These are phyloP conservation scores for Stromatinia cepivora DNA, from an alignment of 2,329 filamentous ascomycete species.

Conservation along the genomic window DNA sequence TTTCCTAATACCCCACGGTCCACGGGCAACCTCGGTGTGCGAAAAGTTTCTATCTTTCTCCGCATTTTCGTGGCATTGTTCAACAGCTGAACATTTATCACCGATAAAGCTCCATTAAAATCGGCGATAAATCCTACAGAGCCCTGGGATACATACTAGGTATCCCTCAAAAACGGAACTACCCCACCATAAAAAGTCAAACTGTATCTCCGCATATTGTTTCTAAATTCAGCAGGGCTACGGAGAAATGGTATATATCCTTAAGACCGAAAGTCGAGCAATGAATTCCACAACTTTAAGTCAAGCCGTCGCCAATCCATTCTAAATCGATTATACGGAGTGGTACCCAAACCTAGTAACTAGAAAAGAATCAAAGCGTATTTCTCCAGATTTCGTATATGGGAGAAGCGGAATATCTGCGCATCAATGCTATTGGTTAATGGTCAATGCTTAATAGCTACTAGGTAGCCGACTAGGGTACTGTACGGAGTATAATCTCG, in stretches of 20 bases:
- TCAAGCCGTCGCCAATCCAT: no score
- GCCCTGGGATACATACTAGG: no score
- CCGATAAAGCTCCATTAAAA: not conserved
- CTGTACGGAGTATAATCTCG: no score
- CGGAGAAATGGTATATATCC: no score
- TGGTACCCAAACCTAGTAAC: no score
- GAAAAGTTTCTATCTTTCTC: not conserved
- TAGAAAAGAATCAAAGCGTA: not conserved
- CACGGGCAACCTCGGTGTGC: not conserved
- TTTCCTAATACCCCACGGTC: not conserved
- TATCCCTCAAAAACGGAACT: not conserved
- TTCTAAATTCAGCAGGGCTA: not conserved
- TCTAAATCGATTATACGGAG: no score
- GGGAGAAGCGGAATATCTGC: constrained; percentile 7
- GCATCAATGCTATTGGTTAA: not conserved
- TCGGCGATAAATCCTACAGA: not conserved
- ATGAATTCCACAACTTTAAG: no score
- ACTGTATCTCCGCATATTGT: not conserved
- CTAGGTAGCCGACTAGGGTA: no score
- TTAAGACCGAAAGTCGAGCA: no score
- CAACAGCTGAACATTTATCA: not conserved
- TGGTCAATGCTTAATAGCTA: no score
- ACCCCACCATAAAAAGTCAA: not conserved
- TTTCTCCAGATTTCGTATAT: constrained; percentile 1
- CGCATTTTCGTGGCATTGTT: constrained; percentile 3